Evolutionary conservation across 306 rosid genomes (phyloP).

Genomic region (Malus domestica): DNA sequence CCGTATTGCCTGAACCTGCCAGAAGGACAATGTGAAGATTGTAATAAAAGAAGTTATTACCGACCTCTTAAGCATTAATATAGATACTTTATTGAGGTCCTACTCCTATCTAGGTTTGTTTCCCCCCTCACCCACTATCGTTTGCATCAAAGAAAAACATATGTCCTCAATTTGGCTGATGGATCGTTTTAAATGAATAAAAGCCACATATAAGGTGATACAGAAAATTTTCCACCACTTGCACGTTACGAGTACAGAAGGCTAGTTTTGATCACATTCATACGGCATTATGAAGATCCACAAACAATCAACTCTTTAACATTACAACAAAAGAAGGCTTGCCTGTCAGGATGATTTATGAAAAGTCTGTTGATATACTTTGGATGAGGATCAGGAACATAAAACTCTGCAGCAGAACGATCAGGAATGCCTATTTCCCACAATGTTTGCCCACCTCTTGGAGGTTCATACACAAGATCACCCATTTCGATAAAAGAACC

Average conservation of each 20-base stretch:
- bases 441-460: slow-evolving; percentile 83
- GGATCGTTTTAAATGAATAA: not conserved
- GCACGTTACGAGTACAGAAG: not conserved
- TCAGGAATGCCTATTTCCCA: slow-evolving; percentile 98
- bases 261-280: not conserved
- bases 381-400: slow-evolving; percentile 81
- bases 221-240: not conserved
- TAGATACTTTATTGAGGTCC: not conserved
- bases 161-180: not conserved
- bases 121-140: not conserved
- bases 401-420: slow-evolving; percentile 85
- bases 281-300: not conserved
- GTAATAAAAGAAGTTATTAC: not conserved
- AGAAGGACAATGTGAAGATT: not conserved
- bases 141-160: not conserved
- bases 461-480: slow-evolving; percentile 63
- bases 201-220: not conserved
- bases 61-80: not conserved
- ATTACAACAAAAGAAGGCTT: not conserved
- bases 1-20: slow-evolving; percentile 93
- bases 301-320: not conserved
- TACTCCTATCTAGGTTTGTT: not conserved
- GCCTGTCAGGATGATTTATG: slow-evolving; percentile 86
- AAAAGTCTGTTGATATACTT: slow-evolving; percentile 61
- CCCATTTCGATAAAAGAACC: slow-evolving; percentile 59